Conservation (phyloP, 2,329 filamentous ascomycete genomes). For the Botrytis porri region DNA sequence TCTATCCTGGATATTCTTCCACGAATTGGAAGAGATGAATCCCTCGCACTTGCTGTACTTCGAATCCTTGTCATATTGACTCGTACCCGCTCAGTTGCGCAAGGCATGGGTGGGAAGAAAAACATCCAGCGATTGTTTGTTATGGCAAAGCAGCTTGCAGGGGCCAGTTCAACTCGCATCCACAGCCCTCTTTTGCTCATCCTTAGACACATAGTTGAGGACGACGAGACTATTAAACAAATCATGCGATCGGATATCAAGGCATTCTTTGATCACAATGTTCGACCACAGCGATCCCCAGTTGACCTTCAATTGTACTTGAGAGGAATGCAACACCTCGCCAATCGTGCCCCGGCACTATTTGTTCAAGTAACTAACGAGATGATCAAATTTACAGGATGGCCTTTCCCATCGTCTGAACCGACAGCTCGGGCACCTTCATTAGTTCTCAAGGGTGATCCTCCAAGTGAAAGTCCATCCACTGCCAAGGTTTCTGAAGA, state of each 20-base stretch:
- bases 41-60: slow-evolving; percentile 76
- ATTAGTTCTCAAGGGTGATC: slow-evolving; percentile 35
- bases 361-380: slow-evolving; percentile 89
- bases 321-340: slow-evolving; percentile 73
- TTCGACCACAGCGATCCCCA: slow-evolving; percentile 50
- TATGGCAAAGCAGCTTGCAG: slow-evolving; percentile 90
- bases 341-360: slow-evolving; percentile 75
- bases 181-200: slow-evolving; percentile 67
- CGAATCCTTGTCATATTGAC: slow-evolving; percentile 87
- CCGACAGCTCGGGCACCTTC: slow-evolving; percentile 45
- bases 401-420: slow-evolving; percentile 42
- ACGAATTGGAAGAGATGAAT: slow-evolving; percentile 81
- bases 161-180: slow-evolving; percentile 72
- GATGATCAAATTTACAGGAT: slow-evolving; percentile 70
- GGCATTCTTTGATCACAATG: slow-evolving; percentile 61
- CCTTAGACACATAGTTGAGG: slow-evolving; percentile 88
- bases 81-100: slow-evolving; percentile 70
- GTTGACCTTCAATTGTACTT: slow-evolving; percentile 72
- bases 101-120: slow-evolving; percentile 76
- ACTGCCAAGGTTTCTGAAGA: slow-evolving; percentile 31
- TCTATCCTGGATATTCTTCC: slow-evolving; percentile 80
- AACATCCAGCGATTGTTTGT: slow-evolving; percentile 89
- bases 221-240: slow-evolving; percentile 85
- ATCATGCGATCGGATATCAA: slow-evolving; percentile 90
- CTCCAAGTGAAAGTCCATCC: slow-evolving; percentile 15